Conservation (phyloP, 177 flowering plant species). For the Vitis hybrid region DNA sequence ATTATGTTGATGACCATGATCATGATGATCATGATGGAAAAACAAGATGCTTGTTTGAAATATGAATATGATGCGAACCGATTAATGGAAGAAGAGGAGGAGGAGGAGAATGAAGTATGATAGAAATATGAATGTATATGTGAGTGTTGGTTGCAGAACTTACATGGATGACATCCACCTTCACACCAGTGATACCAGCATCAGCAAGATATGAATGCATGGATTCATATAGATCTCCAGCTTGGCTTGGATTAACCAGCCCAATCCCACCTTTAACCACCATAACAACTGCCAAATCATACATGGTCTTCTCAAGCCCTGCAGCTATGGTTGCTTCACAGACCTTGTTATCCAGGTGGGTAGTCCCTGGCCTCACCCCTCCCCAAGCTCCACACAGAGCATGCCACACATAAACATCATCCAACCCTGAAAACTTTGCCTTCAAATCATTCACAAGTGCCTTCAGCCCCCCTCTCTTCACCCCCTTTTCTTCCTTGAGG, state of each 20-base stretch:
- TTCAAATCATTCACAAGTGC: neutral
- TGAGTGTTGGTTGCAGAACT: neutral
- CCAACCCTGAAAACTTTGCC: neutral
- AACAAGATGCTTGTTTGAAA: no score
- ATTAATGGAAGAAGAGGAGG: no score
- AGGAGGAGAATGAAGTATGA: neutral
- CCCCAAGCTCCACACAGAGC: slow-evolving; percentile 12
- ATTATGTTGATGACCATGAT: no score
- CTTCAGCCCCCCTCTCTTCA: slow-evolving; percentile 1
- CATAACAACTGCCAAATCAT: slow-evolving; percentile 5
- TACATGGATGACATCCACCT: slow-evolving; percentile 18
- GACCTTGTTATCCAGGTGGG: neutral
- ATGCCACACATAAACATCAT: slow-evolving; percentile 12
- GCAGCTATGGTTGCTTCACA: neutral
- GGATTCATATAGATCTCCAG: slow-evolving; percentile 1
- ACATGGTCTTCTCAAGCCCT: neutral
- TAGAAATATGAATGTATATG: neutral
- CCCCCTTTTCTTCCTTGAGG: slow-evolving; percentile 3
- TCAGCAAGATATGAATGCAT: slow-evolving; percentile 11
- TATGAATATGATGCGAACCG: no score
- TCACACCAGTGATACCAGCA: slow-evolving; percentile 9
- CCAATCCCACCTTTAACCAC: slow-evolving; percentile 5
- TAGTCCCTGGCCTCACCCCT: neutral
- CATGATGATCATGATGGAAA: no score
- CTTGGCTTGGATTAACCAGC: slow-evolving; percentile 1